Evolutionary conservation across 2,329 filamentous ascomycete genomes (phyloP).

Genomic region (Metarhizium rileyi): DNA sequence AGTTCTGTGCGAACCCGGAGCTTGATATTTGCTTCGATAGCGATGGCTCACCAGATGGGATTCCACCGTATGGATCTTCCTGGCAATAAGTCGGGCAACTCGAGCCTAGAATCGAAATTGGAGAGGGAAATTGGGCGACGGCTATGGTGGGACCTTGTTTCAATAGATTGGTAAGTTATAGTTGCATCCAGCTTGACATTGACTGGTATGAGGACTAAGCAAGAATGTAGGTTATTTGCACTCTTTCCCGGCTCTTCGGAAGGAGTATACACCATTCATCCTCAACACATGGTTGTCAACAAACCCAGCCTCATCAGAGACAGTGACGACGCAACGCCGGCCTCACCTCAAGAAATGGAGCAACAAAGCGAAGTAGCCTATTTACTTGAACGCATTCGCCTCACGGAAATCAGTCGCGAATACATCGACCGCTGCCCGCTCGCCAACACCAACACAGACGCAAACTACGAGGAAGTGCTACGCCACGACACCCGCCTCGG

Average conservation of each 20-base stretch:
- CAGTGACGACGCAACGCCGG: background rate
- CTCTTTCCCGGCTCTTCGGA: constrained; percentile 4
- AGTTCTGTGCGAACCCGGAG: constrained; percentile 5
- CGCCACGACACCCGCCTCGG: background rate
- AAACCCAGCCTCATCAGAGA: constrained; percentile 1
- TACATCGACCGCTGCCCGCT: constrained; percentile 2
- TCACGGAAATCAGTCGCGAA: constrained; percentile 2
- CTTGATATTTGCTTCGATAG: constrained; percentile 1
- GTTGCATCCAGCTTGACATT: background rate
- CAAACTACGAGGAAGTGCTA: constrained; percentile 1
- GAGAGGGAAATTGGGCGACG: constrained; percentile 4
- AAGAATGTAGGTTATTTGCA: constrained; percentile 1
- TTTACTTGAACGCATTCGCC: constrained; percentile 2
- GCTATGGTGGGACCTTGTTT: constrained; percentile 5
- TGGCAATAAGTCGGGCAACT: background rate
- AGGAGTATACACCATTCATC: constrained; percentile 5
- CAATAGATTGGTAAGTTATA: constrained; percentile 4
- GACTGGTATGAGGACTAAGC: background rate
- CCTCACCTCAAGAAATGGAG: background rate
- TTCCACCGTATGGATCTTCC: constrained; percentile 4
- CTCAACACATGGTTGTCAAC: constrained; percentile 6
- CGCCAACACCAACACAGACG: background rate
- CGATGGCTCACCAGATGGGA: constrained; percentile 6
- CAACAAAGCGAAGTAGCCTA: background rate
- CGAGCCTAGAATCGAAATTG: background rate